phyloP scores from a whole-genome alignment of 2,329 filamentous ascomycete genomes.

The Alternaria panax region DNA sequence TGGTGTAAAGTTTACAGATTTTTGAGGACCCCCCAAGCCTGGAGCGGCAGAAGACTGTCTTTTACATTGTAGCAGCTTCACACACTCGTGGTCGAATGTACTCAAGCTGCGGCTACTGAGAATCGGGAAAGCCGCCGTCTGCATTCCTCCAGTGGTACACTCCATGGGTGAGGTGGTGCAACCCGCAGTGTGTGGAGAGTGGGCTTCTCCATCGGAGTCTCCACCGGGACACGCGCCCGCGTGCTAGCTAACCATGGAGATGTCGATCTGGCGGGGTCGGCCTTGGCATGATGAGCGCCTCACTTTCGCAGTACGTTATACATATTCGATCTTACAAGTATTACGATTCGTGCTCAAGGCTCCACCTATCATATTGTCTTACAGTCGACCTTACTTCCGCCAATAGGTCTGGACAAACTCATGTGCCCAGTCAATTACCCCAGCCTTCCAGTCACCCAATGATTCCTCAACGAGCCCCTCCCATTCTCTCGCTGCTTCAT shows the following conservation, averaged over 20 bases:
- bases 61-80: conserved; percentile 1
- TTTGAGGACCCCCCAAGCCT: too few relatives aligned
- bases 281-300: neutral
- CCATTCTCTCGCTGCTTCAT: conserved; percentile 88
- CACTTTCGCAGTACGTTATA: neutral
- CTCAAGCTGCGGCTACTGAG: neutral
- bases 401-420: conserved; percentile 87
- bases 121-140: neutral
- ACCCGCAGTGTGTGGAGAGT: neutral
- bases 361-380: neutral
- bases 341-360: neutral
- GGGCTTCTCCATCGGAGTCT: conserved; percentile 7
- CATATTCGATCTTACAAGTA: neutral
- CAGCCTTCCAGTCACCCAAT: conserved; percentile 80
- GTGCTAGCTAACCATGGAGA: neutral
- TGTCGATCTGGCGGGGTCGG: conserved; percentile 1
- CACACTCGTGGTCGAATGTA: neutral
- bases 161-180: neutral
- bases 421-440: conserved; percentile 94
- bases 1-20: neutral
- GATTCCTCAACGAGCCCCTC: conserved; percentile 91
- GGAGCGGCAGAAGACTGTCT: neutral
- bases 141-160: neutral
- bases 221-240: conserved; percentile 6
- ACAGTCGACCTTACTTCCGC: conserved; percentile 59